Evolutionary conservation across 2,329 filamentous ascomycete species (phyloP), one percentile per base, ranked within the genome.

Genomic region (Penicillium sp.): DNA sequence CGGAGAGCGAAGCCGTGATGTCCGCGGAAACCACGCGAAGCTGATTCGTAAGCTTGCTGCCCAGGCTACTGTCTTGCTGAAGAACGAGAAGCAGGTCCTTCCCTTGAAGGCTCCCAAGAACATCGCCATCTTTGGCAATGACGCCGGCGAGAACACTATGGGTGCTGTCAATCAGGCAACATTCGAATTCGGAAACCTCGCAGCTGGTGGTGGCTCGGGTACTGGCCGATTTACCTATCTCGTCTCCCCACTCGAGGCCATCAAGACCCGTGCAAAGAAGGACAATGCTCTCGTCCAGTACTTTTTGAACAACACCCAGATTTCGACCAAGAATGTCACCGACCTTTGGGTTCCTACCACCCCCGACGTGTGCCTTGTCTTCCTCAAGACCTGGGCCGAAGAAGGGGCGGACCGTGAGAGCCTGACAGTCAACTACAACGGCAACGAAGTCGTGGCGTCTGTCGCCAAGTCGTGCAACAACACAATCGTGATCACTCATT

Each of bases 401-500:
- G 91, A 96, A 72, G 89, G 89, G 2, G 90, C 95, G 71, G 90
- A 89, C 7, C 71, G 78, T 11, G 55, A 57, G 5, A 67, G 67
- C 17, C 81, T 92, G 2, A 89, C 22, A 2, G 26, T 90, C 56
- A 86, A 84, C 54, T 94, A 94, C 72, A 77, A 80, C 49, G 91
- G 91, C 49, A 89, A 89, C 67, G 95, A 96, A 72, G 80, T 96
- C 17, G 93, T 90, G 0, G 78, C 86, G 72, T 90, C 87, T 45
- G 88, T 96, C 8, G 86, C 89, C 0, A 80, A 84, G 6, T 67
- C 83, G 51, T 90, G 87, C 78, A 84, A 85, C 74, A 94, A 95
- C 80, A 94, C 90, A 12, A 88, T 96, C 57, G 89, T 96, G 17
- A 84, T 96, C 53, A 87, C 96, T 49, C 91, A 96, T 76, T 90